Evolutionary conservation across 139 green algal species (phyloP), one percentile per base, ranked within the genome.

Genomic region (Picochlorum costavermella): DNA sequence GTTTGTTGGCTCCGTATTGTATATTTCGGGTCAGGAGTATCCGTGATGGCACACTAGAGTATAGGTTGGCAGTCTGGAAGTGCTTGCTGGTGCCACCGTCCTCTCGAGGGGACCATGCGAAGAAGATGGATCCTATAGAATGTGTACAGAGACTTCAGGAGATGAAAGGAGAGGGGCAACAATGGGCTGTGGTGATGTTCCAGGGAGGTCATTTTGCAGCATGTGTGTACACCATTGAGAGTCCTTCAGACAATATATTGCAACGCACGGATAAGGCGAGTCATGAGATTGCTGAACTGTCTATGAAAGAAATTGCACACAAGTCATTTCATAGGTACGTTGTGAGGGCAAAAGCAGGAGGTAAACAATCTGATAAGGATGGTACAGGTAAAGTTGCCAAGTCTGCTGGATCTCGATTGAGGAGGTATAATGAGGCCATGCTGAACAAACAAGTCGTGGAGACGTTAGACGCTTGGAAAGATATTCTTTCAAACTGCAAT

Each of bases 271-370:
- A 37, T 50, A 31, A 10, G 1, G 11, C 17, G n/a, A 56, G 4
- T 26, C 14, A 44, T 9, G 61, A 67, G 31, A 59, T 37, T 33
- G 23, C 28, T 30, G 55, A 36, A 58, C 46, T 37, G 8, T 26
- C 58, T 28, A 29, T 66, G 26, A 37, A 11, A 8, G 23, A 40
- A 72, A 81, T 86, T 14, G 78, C 63, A 0, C 88, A 95, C 74
- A 92, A 91, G 69, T 90, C 83, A 20, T 84, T 88, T 40, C 88
- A 95, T 68, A 68, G 83, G 20, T 96, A 96, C 60, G 89, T 96
- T 2, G 86, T 96, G 25, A 83, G 90, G 76, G 70, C 56, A n/a
- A 71, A 48, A 25, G 9, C 44, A 16, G 91, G 91, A 28, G 90
- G 91, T 50, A 82, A 86, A 72, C 91, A 97, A 79, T 88, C 85